A percentile compares a stretch with the other conserved stretches of the same genome.
Conservation (phyloP, 2,329 filamentous ascomycete species). For the Saccharata proteae region DNA sequence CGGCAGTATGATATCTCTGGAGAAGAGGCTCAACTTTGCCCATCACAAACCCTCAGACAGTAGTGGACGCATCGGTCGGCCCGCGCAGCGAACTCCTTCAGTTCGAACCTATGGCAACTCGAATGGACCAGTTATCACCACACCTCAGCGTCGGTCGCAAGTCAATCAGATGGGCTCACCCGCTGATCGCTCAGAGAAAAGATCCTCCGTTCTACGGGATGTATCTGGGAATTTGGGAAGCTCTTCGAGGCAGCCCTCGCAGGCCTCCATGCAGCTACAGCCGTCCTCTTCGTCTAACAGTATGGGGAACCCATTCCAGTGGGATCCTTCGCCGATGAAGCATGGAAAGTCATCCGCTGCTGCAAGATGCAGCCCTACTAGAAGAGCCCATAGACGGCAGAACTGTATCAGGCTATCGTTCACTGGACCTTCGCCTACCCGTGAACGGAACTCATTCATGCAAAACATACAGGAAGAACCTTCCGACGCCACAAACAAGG, state of each 20-base stretch:
- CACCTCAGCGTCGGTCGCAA: conserved; percentile 22
- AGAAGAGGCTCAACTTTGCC: no score
- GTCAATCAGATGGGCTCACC: conserved; percentile 31
- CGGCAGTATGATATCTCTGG: conserved; percentile 3
- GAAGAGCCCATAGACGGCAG: conserved; percentile 31
- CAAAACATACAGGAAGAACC: conserved; percentile 28
- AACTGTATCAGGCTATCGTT: conserved; percentile 35
- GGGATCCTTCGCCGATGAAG: conserved; percentile 26
- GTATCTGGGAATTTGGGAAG: conserved; percentile 20
- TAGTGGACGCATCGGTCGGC: conserved; percentile 6
- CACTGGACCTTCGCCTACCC: conserved; percentile 26
- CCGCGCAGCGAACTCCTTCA: conserved; percentile 9
- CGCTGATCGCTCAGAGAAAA: conserved; percentile 20
- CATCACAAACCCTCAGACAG: conserved; percentile 18
- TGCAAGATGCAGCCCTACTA: conserved; percentile 32
- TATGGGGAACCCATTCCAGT: conserved; percentile 35
- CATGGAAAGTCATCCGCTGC: conserved; percentile 30
- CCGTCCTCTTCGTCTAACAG: conserved; percentile 28
- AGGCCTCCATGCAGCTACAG: conserved; percentile 26
- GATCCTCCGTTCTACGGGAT: conserved; percentile 17
- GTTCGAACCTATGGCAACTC: conserved; percentile 14
- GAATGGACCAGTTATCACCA: conserved; percentile 12
- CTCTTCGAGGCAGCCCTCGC: conserved; percentile 26
- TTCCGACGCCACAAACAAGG: no score
- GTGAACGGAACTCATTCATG: conserved; percentile 23